Evolutionary conservation across 352 stramenopile genomes (phyloP).

Genomic region (Globisporangium echinulatum): DNA sequence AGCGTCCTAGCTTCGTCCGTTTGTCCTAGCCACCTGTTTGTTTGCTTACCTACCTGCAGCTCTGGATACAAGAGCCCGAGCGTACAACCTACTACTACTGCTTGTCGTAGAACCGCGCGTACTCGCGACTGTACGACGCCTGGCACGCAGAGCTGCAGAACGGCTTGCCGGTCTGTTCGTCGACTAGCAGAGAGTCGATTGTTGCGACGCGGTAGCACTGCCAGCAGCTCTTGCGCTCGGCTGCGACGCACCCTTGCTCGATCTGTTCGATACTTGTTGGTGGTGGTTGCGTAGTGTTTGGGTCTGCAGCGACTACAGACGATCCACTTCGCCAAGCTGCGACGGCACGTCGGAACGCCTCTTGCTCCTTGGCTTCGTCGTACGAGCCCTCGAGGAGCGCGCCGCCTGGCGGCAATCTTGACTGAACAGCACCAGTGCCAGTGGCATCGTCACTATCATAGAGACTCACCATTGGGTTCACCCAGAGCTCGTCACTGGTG

Average conservation of each 20-base stretch:
- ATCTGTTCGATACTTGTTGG: conserved; percentile 26
- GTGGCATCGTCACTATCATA: conserved; percentile 2
- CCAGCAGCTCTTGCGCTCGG: conserved; percentile 65
- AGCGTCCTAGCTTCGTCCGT: too few relatives aligned
- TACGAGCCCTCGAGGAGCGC: conserved; percentile 55
- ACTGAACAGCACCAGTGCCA: conserved; percentile 1
- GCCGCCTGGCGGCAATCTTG: conserved; percentile 9
- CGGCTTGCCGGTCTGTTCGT: conserved; percentile 32
- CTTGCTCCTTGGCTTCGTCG: conserved; percentile 63
- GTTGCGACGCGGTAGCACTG: conserved; percentile 66
- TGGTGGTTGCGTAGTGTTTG: neutral
- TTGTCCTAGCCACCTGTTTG: too few relatives aligned
- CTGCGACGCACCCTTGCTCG: conserved; percentile 39
- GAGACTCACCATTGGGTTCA: conserved; percentile 43
- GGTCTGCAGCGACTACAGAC: neutral
- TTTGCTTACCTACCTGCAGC: too few relatives aligned
- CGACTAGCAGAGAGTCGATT: conserved; percentile 32
- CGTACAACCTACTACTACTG: neutral
- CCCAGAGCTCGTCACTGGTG: conserved; percentile 42
- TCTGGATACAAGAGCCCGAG: too few relatives aligned
- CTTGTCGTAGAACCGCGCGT: conserved; percentile 47
- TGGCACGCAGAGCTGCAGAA: conserved; percentile 51
- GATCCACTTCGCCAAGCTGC: conserved; percentile 44
- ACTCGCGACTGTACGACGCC: conserved; percentile 35
- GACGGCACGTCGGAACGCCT: conserved; percentile 53